A percentile compares a stretch with the other conserved stretches of the same genome.
These are phyloP conservation scores for Encephalitozoon hellem DNA, from an alignment of 371 early-diverging fungal species.

Conservation along the genomic window DNA sequence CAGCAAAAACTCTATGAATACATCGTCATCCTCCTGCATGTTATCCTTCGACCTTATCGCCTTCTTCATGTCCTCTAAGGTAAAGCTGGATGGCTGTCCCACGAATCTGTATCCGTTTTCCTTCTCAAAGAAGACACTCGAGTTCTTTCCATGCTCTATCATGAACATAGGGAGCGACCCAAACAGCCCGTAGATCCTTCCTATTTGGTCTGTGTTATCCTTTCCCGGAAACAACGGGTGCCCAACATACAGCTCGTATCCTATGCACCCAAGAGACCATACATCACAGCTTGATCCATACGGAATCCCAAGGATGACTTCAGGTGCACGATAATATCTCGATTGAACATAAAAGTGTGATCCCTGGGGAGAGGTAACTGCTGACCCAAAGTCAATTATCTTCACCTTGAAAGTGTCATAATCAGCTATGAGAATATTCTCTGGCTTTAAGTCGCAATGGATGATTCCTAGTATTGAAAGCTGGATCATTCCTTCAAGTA, in stretches of 20 bases:
- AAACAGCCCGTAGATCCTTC: slow-evolving; percentile 64
- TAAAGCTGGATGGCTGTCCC: neutral
- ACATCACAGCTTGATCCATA: slow-evolving; percentile 84
- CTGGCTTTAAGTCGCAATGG: slow-evolving; percentile 94
- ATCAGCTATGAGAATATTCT: slow-evolving; percentile 73
- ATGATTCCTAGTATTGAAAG: slow-evolving; percentile 73
- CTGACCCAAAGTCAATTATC: slow-evolving; percentile 91
- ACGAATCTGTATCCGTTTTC: slow-evolving; percentile 31
- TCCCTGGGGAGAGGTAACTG: slow-evolving; percentile 73
- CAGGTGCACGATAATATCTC: slow-evolving; percentile 86
- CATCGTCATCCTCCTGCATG: neutral
- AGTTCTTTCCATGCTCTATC: slow-evolving; percentile 43
- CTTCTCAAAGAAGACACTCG: slow-evolving; percentile 40
- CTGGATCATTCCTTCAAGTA: slow-evolving; percentile 73
- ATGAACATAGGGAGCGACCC: slow-evolving; percentile 36
- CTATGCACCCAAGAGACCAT: slow-evolving; percentile 83
- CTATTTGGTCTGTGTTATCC: slow-evolving; percentile 75
- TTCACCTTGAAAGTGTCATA: slow-evolving; percentile 71
- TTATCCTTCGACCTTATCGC: slow-evolving; percentile 12
- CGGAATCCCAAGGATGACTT: slow-evolving; percentile 78
- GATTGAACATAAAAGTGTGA: slow-evolving; percentile 84
- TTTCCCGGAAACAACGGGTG: slow-evolving; percentile 86
- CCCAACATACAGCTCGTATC: slow-evolving; percentile 63
- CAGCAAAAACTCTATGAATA: slow-evolving; percentile 22
- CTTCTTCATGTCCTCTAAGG: slow-evolving; percentile 20